phyloP scores from a whole-genome alignment of 2,329 filamentous ascomycete species.

The Sporothrix globosa region DNA sequence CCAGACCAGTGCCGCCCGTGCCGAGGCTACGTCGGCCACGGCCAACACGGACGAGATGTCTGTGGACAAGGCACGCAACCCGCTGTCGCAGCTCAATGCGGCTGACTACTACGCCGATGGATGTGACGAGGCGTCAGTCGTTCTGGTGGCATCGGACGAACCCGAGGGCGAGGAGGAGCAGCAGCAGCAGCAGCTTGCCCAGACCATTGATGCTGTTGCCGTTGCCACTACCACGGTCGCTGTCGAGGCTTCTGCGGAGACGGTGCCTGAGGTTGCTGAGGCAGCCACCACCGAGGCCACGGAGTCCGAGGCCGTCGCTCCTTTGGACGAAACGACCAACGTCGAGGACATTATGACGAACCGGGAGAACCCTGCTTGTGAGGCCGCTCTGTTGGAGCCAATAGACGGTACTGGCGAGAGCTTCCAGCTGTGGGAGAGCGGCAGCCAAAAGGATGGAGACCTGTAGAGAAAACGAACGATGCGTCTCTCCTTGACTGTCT shows the following conservation, averaged over 20 bases:
- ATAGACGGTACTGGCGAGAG: slow-evolving; percentile 62
- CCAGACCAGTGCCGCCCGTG: slow-evolving; percentile 51
- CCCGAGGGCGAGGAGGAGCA: background rate
- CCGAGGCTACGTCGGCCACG: slow-evolving; percentile 21
- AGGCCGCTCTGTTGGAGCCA: slow-evolving; percentile 55
- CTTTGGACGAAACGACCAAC: slow-evolving; percentile 26
- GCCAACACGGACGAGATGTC: slow-evolving; percentile 56
- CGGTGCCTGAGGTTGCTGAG: background rate
- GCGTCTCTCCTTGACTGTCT: background rate
- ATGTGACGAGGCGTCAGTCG: slow-evolving; percentile 63
- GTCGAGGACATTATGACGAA: slow-evolving; percentile 48
- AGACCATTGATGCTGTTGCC: slow-evolving; percentile 6
- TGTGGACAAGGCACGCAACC: slow-evolving; percentile 65
- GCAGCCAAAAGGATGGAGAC: slow-evolving; percentile 63
- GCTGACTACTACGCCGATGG: slow-evolving; percentile 69
- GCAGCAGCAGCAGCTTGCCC: background rate
- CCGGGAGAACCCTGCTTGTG: slow-evolving; percentile 44
- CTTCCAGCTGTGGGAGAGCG: slow-evolving; percentile 73
- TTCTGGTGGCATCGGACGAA: slow-evolving; percentile 58
- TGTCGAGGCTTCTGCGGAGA: slow-evolving; percentile 22
- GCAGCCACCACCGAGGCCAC: background rate
- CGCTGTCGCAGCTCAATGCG: slow-evolving; percentile 68
- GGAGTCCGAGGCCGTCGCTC: background rate
- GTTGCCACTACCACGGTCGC: slow-evolving; percentile 37
- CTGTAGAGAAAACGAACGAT: background rate